Conservation (phyloP, 2,329 filamentous ascomycete genomes). For the Hypoxylon sp. region DNA sequence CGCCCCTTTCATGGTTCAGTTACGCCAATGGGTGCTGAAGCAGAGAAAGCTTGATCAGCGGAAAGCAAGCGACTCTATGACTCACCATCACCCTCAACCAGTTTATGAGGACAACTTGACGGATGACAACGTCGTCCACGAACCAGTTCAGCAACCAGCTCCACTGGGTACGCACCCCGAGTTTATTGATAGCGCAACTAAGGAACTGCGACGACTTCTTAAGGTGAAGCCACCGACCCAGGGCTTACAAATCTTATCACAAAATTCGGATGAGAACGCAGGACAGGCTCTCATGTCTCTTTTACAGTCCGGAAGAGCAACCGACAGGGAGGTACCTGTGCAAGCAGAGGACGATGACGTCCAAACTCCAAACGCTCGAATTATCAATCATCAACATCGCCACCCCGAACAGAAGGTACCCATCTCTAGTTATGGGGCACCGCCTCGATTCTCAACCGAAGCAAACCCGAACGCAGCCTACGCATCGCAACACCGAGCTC, state of each 20-base stretch:
- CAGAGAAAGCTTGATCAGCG: constrained; percentile 81
- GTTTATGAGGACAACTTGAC: constrained; percentile 70
- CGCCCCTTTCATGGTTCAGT: constrained; percentile 85
- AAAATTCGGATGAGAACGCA: constrained; percentile 58
- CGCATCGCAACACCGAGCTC: constrained; percentile 48
- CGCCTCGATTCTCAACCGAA: constrained; percentile 66
- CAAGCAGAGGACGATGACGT: constrained; percentile 44
- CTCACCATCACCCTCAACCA: constrained; percentile 61
- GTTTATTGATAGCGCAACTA: constrained; percentile 49
- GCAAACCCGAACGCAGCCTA: constrained; percentile 40
- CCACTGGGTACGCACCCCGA: constrained; percentile 49
- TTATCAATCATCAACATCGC: constrained; percentile 72
- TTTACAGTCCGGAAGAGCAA: constrained; percentile 60
- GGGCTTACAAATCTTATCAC: constrained; percentile 58
- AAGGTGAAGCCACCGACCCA: constrained; percentile 69
- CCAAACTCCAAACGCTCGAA: constrained; percentile 65
- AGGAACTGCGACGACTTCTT: constrained; percentile 68
- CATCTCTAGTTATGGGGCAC: constrained; percentile 62
- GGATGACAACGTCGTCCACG: constrained; percentile 72
- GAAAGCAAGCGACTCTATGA: constrained; percentile 57
- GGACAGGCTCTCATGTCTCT: constrained; percentile 69
- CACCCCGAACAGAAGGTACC: constrained; percentile 65
- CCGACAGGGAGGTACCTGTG: constrained; percentile 46
- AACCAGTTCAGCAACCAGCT: constrained; percentile 54
- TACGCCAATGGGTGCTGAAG: constrained; percentile 92